phyloP scores from a whole-genome alignment of 83 land plant genomes.

The Isoetes engelmannii region DNA sequence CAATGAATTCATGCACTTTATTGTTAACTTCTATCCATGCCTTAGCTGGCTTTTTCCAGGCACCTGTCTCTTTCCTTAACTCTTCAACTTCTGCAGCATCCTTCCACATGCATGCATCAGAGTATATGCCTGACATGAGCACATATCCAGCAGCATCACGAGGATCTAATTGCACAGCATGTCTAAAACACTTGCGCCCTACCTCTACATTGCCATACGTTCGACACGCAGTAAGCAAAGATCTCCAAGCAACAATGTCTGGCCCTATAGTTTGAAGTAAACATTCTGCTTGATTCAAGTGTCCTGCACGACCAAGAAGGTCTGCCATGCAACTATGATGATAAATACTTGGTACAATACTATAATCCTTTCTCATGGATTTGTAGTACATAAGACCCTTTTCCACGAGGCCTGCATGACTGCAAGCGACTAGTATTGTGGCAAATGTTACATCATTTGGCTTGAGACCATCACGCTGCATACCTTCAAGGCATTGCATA shows the following conservation, averaged over 20 bases:
- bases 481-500: conserved; percentile 19
- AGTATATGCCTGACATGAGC: conserved; percentile 47
- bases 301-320: conserved; percentile 40
- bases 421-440: conserved; percentile 38
- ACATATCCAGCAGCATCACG: conserved; percentile 43
- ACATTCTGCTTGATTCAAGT: conserved; percentile 28
- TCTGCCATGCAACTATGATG: conserved; percentile 50
- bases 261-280: conserved; percentile 29
- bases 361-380: conserved; percentile 33
- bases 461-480: conserved; percentile 23
- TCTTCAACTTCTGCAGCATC: conserved; percentile 4
- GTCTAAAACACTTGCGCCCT: conserved; percentile 29
- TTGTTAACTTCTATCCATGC: conserved; percentile 7
- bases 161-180: conserved; percentile 35
- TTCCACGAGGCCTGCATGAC: conserved; percentile 37
- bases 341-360: conserved; percentile 31
- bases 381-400: conserved; percentile 31
- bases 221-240: conserved; percentile 44
- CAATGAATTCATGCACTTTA: not conserved
- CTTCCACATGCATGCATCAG: conserved; percentile 15
- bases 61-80: not conserved
- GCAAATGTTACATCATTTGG: conserved; percentile 41
- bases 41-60: conserved; percentile 11
- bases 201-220: conserved; percentile 37
- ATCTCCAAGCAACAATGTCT: conserved; percentile 42